A percentile compares a stretch with the other conserved stretches of the same genome.
phyloP scores from a whole-genome alignment of 2,329 filamentous ascomycete genomes.

The Colletotrichum agaves region DNA sequence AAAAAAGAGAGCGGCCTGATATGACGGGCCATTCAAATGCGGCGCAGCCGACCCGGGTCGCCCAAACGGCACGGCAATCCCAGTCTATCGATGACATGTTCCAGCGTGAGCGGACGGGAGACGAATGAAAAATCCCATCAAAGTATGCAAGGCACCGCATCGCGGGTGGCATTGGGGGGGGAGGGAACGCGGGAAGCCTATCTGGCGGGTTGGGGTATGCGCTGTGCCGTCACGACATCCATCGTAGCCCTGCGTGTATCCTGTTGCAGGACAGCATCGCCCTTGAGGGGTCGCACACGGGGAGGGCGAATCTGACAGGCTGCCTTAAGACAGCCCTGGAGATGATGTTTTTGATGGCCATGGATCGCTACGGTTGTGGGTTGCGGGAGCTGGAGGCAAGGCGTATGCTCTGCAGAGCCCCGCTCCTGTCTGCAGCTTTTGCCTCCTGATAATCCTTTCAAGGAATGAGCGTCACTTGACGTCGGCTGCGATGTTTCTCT shows the following conservation, averaged over 20 bases:
- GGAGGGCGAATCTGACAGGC: slow-evolving; percentile 24
- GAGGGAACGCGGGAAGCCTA: slow-evolving; percentile 31
- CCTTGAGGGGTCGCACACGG: slow-evolving; percentile 22
- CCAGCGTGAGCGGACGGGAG: slow-evolving; percentile 35
- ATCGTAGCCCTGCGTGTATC: slow-evolving; percentile 12
- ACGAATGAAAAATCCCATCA: slow-evolving; percentile 17
- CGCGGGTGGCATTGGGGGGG: slow-evolving; percentile 23
- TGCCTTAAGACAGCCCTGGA: background rate
- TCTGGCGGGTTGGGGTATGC: slow-evolving; percentile 24
- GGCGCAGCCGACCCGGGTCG: background rate
- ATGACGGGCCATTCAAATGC: slow-evolving; percentile 23
- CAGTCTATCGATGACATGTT: slow-evolving; percentile 31
- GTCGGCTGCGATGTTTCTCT: slow-evolving; percentile 5
- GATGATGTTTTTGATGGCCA: background rate
- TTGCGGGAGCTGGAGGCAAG: background rate
- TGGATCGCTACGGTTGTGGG: slow-evolving; percentile 8
- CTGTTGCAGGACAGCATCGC: slow-evolving; percentile 19
- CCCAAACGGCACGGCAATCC: slow-evolving; percentile 20
- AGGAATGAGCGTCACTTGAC: slow-evolving; percentile 29
- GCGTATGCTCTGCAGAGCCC: slow-evolving; percentile 7
- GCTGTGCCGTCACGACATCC: slow-evolving; percentile 24
- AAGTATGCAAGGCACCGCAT: slow-evolving; percentile 38
- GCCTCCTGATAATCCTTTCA: slow-evolving; percentile 19
- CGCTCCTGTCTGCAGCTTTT: slow-evolving; percentile 15
- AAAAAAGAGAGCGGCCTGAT: slow-evolving; percentile 10